Evolutionary conservation across 495 filamentous ascomycete genomes (phyloP), one percentile per base, ranked within the genome.

Genomic region (Aspergillus biplanus): DNA sequence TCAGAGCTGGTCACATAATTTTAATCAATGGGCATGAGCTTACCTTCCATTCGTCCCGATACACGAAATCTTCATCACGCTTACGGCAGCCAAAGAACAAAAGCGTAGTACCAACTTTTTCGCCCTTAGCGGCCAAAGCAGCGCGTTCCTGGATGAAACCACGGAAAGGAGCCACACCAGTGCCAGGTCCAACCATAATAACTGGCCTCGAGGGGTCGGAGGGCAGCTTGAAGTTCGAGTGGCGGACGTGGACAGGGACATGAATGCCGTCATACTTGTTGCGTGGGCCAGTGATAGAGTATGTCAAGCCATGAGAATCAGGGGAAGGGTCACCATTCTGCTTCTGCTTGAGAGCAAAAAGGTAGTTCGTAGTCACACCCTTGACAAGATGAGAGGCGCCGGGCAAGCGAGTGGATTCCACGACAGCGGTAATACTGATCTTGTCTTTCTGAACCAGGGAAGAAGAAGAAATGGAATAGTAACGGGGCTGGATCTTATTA

Each of bases 381-480:
- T 92, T 92, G 71, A 99, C 87, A 39, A 95, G 75, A 70, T 97
- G 89, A 11, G 85, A 82, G 50, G 89, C 87, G 61, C 91, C 92
- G 32, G 93, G 90, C 61, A 94, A 83, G 42, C 84, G 75, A 64
- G 91, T 80, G 44, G 89, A 89, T 75, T 97, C 96, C 61, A 99
- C 95, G 39, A 98, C 91, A 59, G 94, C 94, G 4, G 95, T 99
- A 67, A 99, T 89, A 63, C 95, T 90, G 65, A 98, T 91, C 79
- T 91, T 89, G 73, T 96, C 88, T 76, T 95, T 93, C 64, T 99
- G 93, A 44, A 96, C 95, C 9, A 92, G 75, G 27, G 95, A 97
- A 0, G 94, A 97, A 0, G 96, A 98, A 27, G 95, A 99, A 75
- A 99, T 99, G 31, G 96, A 98, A 82, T 99, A 99, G 83, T 98